Percentiles rank a stretch among this genome's conserved stretches.
These are phyloP conservation scores for Russula brevipes DNA, from an alignment of 768 basidiomycete species.

Conservation along the genomic window DNA sequence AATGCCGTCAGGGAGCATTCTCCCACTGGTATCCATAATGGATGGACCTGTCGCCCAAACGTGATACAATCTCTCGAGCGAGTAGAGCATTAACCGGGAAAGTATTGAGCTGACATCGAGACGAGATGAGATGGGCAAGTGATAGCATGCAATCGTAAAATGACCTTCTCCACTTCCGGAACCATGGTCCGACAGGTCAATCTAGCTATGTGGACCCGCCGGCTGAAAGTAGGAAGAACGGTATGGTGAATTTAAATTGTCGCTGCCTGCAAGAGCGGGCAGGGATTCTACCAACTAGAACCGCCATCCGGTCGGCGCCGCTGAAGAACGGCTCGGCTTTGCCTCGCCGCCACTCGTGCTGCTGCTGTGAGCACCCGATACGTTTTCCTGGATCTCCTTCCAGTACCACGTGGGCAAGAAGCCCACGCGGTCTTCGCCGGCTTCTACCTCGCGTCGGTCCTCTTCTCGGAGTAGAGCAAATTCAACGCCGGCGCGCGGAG, in stretches of 20 bases:
- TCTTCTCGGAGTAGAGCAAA: constrained; percentile 43
- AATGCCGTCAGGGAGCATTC: no score
- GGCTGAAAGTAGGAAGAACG: not conserved
- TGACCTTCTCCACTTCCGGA: no score
- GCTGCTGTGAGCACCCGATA: not conserved
- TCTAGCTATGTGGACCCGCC: no score
- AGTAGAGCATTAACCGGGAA: no score
- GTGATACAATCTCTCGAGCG: no score
- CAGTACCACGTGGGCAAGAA: constrained; percentile 74
- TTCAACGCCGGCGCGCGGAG: constrained; percentile 54
- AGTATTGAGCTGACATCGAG: no score
- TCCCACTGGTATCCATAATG: no score
- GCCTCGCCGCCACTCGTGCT: not conserved
- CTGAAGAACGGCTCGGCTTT: not conserved
- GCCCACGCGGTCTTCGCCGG: constrained; percentile 70
- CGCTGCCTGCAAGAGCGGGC: not conserved
- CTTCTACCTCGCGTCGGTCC: constrained; percentile 53
- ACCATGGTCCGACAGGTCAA: no score
- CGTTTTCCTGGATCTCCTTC: constrained; percentile 26
- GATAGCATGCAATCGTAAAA: no score
- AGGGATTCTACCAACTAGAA: constrained; percentile 7
- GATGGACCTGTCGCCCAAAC: no score
- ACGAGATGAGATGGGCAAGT: no score
- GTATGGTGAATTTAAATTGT: not conserved
- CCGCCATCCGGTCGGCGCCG: constrained; percentile 15